Evolutionary conservation across 768 basidiomycete genomes (phyloP), one percentile per base, ranked within the genome.

Genomic region (button mushroom (Agaricus bisporus)): DNA sequence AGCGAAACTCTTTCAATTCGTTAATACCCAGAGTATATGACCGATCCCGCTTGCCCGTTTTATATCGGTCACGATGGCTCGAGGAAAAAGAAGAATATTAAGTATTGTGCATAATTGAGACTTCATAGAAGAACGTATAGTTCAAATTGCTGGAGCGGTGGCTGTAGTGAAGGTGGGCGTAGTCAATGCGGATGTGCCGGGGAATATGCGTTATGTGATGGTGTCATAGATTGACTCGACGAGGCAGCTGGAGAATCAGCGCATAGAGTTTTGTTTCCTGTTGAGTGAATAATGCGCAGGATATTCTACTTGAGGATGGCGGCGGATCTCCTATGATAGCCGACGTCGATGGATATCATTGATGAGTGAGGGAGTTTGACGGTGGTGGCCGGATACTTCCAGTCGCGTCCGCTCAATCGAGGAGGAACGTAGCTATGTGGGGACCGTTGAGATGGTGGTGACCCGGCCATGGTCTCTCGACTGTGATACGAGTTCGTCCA

Each of bases 211-310:
- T 20, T 45, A 29, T 37, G 44, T 12, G 43, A 51, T 44, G 50
- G 51, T 26, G 43, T 52, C 20, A 52, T 10, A 3, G 51, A 52
- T 26, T 52, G 51, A 52, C 43, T 52, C 44, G 51, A 44, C 15
- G 20, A 26, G 32, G 26, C 36, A 35, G 35, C 51, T 14, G 35
- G 41, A 45, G 43, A 52, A 26, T 52, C 51, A 38, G 51, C 36
- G 22, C 7, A 14, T 6, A 22, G 15, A 3, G 20, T 46, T 14
- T 4, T 15, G 46, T 37, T 38, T 52, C 43, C 36, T 52, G 51
- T 3, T 45, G 20, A 15, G 38, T 36, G 17, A 43, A 46, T n/a
- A 36, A 22, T 10, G 42, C 41, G 18, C 26, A 15, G 18, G 42
- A 38, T 5, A 43, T 46, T 42, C 37, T 46, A 7, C 36, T 25